Base-by-base conservation (phyloP, 768 basidiomycete genomes). In the Psilocybe azurescens region DNA sequence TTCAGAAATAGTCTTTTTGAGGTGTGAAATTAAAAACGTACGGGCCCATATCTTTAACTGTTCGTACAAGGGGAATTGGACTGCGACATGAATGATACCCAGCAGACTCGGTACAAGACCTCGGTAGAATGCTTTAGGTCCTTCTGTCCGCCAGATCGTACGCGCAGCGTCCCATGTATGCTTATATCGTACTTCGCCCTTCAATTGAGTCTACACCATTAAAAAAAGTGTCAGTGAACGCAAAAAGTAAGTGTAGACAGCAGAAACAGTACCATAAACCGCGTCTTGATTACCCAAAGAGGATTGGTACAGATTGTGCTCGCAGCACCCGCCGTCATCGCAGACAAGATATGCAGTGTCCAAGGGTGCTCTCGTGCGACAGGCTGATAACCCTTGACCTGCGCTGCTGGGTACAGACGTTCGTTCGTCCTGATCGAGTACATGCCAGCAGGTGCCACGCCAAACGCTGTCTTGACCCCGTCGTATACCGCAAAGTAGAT, bases 401-500 rank as follows among this genome's bases (percentile, higher is more conserved):
- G 92, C 2, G 93, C 86, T 18, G 93, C 93, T 24, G 92, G 92
- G 70, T 93, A 92, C 54, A 93, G 77, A 62, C 83, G 78, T 32
- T 88, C 84, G 67, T 56, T 70, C 44, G 67, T 10, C 39, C 67
- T 56, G 54, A 65, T 58, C 56, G 67, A 46, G 16, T 55, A 50
- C 52, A 63, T 59, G 61, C 72, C 85, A 18, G 85, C 77, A 5
- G 89, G 86, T 36, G 82, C 78, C 67, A 88, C 87, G 20, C 94
- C 93, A 72, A 94, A 91, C 52, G 81, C 78, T 13, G 84, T 85
- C 82, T 99, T 99, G 77, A 98, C 92, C 61, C 91, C 88, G 78
- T 99, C 97, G 77, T 99, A 99, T 28, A 99, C 94, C 20, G 95
- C 89, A 75, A 99, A 99, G 75, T 98, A 99, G 68, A 99, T 99